phyloP scores from a whole-genome alignment of 345 rosid species.

The Arabidopsis suecica region DNA sequence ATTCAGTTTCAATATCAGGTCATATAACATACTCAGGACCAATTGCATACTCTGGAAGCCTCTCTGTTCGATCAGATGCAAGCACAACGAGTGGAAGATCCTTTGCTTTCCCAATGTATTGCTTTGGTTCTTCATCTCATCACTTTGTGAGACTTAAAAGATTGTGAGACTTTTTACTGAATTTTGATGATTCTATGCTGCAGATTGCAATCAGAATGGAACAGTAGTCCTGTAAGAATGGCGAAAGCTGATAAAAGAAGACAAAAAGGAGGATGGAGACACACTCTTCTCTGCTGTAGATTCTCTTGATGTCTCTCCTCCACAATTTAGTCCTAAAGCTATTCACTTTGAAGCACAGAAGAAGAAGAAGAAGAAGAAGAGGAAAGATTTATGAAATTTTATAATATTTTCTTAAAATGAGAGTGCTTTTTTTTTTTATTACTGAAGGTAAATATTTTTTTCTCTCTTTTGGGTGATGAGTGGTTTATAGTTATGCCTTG shows the following conservation, averaged over 20 bases:
- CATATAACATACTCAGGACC: conserved; percentile 71
- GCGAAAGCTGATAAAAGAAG: conserved; percentile 71
- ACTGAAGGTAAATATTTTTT: conserved; percentile 38
- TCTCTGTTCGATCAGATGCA: conserved; percentile 87
- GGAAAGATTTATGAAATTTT: conserved; percentile 29
- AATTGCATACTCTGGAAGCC: conserved; percentile 67
- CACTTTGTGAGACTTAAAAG: not conserved
- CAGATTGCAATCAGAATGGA: conserved; percentile 95
- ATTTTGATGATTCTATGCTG: not conserved
- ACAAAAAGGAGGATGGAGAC: conserved; percentile 68
- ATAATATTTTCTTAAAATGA: not conserved
- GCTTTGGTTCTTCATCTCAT: conserved; percentile 7
- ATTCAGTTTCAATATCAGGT: conserved; percentile 58
- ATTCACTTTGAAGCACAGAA: conserved; percentile 47
- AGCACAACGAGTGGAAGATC: conserved; percentile 93
- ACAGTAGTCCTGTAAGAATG: conserved; percentile 91
- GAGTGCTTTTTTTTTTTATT: conserved; percentile 7
- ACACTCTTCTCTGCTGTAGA: conserved; percentile 80
- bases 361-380: conserved; percentile 16
- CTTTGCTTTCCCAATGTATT: conserved; percentile 89
- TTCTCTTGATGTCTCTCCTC: conserved; percentile 58
- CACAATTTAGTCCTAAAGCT: conserved; percentile 18
- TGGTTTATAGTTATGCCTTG: conserved; percentile 30
- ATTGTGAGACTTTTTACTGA: not conserved
- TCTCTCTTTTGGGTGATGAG: conserved; percentile 19